Evolutionary conservation across 805 yeast species (phyloP), one percentile per base, ranked within the genome.

Genomic region (Schizosaccharomyces japonicus): DNA sequence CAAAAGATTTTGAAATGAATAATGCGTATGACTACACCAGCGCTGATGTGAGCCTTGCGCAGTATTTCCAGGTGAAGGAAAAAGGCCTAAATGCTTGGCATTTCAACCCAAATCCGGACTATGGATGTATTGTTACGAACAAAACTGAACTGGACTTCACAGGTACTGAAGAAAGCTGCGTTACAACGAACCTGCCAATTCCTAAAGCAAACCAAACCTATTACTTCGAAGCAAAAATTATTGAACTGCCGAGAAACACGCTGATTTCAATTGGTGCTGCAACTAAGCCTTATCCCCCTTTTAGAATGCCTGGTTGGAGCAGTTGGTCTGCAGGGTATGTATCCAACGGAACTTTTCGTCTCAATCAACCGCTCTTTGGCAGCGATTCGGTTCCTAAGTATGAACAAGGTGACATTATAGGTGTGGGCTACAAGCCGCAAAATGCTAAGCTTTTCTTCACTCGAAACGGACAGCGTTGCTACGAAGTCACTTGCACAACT

Each of bases 61-160:
- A 80, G 59, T 68, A 67, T 51, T 62, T 77, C 58, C 58, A 68
- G 19, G 80, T 82, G 26, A 93, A 83, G 54, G 93, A 83, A 52
- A 84, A 82, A 58, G 94, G 94, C 2, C 78, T 85, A 1, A 63
- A 69, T 13, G 96, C 95, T 1, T 85, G 92, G 81, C 93, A 85
- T 55, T 87, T 90, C 57, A 66, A 65, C 50, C 65, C 59, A 28
- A 65, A 65, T 47, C 55, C 59, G 33, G 60, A 72, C 71, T 61
- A 75, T 67, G 56, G 73, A 69, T 52, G 68, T 73, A 48, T 72
- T 33, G 79, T 87, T 4, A 69, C 73, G 34, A 79, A 79, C 57
- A 76, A 79, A 55, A 62, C 71, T n/a, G 74, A 71, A 51, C 54
- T 70, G 17, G 58, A 58, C 31, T 70, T 70, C 50, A 19, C 27